Evolutionary conservation across 129 eudicot genomes (phyloP).

Genomic region (Dittrichia graveolens): DNA sequence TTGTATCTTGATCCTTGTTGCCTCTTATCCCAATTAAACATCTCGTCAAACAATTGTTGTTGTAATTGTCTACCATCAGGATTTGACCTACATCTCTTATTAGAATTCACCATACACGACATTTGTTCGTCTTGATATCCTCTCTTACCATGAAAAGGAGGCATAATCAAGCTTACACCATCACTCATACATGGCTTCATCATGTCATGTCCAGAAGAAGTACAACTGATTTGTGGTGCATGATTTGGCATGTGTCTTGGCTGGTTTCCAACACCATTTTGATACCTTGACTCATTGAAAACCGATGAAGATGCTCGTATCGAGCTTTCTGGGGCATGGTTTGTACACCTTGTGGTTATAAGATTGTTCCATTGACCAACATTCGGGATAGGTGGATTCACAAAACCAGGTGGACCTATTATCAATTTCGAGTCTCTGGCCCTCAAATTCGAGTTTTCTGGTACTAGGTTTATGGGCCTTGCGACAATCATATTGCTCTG

Average conservation of each 20-base stretch:
- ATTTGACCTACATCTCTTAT: conserved; percentile 56
- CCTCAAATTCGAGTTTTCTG: not conserved
- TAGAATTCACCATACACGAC: conserved; percentile 39
- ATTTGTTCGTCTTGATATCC: conserved; percentile 49
- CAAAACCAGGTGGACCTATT: conserved; percentile 42
- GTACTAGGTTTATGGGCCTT: too few relatives aligned
- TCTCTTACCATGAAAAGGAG: conserved; percentile 57
- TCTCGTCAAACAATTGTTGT: conserved; percentile 55
- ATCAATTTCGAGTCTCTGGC: not conserved
- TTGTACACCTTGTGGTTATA: conserved; percentile 44
- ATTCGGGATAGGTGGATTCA: conserved; percentile 40
- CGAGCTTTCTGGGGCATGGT: conserved; percentile 40
- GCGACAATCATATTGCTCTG: too few relatives aligned
- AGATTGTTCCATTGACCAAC: conserved; percentile 35
- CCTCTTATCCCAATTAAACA: conserved; percentile 32
- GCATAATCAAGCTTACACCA: conserved; percentile 37
- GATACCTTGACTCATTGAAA: conserved; percentile 57
- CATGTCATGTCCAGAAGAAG: too few relatives aligned
- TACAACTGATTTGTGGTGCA: conserved; percentile 28
- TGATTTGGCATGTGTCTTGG: conserved; percentile 53
- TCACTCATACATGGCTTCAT: not conserved
- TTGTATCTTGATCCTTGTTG: conserved; percentile 49
- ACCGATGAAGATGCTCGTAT: conserved; percentile 36
- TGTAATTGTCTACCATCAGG: conserved; percentile 46
- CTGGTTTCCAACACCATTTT: conserved; percentile 50